Evolutionary conservation across 2,329 filamentous ascomycete genomes (phyloP), one percentile per base, ranked within the genome.

Genomic region (Cladophialophora exuberans): DNA sequence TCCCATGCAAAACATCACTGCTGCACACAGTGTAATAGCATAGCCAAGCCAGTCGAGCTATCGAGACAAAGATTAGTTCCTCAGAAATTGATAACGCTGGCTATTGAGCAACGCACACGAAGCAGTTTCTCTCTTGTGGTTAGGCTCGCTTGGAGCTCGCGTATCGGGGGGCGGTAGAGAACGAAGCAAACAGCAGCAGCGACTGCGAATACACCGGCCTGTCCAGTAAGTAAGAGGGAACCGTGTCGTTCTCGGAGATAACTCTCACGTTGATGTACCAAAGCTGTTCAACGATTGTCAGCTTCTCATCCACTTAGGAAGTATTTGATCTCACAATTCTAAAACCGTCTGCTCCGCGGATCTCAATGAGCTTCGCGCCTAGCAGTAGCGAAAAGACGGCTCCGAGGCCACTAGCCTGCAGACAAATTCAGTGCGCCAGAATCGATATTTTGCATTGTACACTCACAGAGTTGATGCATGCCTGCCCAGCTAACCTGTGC

Each of bases 41-140:
- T 54, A 54, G 6, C 51, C 51, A 30, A 18, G 30, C 51, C 41
- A 54, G 25, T 54, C 51, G 25, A 54, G 51, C 51, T 54, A 22
- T 10, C 9, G 17, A 23, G 6, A 13, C 31, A 11, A 20, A 20
- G 4, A 18, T 45, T 26, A 53, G 39, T 38, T 17, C 13, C 15
- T 15, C 28, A 31, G 13, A 6, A 31, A 17, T 18, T 25, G 11
- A 9, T 2, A 10, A 10, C n/a, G 35, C 9, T 44, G 23, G 25
- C 10, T 6, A 46, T 11, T 43, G 15, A 6, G 11, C 17, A 5
- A 39, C 51, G 46, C 31, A 54, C 51, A 36, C 42, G 41, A 38
- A 13, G 6, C 31, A 54, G 36, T 20, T 54, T 54, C 42, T 54
- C 18, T 13, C 42, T 13, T 7, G 11, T 28, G 17, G 28, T 47